These are phyloP conservation scores for Rosa hybrid DNA, from an alignment of 331 rosid species.

Conservation along the genomic window DNA sequence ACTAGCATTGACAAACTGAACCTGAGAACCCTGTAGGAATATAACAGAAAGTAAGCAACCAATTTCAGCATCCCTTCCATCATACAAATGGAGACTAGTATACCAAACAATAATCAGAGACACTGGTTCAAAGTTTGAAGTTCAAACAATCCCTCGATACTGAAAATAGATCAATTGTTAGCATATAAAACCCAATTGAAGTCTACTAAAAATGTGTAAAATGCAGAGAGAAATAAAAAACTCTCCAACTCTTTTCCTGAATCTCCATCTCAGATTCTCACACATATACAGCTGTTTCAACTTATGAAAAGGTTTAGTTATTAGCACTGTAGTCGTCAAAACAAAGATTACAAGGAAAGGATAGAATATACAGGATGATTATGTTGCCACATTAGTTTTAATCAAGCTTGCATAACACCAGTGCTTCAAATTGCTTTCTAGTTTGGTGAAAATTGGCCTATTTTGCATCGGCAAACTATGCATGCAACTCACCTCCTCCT, in stretches of 20 bases:
- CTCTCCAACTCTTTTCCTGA: not conserved
- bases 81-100: not conserved
- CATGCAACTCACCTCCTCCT: not conserved
- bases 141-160: not conserved
- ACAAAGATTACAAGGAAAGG: not conserved
- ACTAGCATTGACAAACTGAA: constrained; percentile 23
- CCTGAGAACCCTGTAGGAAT: constrained; percentile 58
- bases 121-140: not conserved
- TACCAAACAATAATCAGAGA: not conserved
- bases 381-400: not conserved
- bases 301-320: not conserved
- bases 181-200: not conserved
- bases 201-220: not conserved
- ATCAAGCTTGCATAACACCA: not conserved
- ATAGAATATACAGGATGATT: not conserved
- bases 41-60: constrained; percentile 1
- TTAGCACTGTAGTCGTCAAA: not conserved
- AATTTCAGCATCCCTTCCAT: constrained; percentile 3
- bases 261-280: not conserved
- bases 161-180: not conserved
- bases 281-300: not conserved
- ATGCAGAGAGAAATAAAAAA: not conserved
- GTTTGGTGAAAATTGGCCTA: not conserved
- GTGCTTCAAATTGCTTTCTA: not conserved
- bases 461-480: not conserved